These are phyloP conservation scores for Podospora fimiseda DNA, from an alignment of 495 filamentous ascomycete species.

Conservation along the genomic window DNA sequence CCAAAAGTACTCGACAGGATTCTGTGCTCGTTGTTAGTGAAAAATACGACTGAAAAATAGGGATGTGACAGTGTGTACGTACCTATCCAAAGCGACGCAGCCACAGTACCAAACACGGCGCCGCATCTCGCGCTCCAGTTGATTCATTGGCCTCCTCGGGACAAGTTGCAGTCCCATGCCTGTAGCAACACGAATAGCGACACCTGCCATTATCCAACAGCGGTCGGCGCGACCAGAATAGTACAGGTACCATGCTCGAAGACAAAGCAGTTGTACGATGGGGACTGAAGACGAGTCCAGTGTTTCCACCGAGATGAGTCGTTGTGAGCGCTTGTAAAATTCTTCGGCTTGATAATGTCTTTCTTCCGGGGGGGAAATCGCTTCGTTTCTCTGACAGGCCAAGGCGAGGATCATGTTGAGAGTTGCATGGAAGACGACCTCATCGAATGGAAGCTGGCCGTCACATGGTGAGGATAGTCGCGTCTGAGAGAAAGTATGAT, in stretches of 20 bases:
- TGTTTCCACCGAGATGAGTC: slow-evolving; percentile 28
- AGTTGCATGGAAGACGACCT: slow-evolving; percentile 27
- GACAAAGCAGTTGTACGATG: slow-evolving; percentile 34
- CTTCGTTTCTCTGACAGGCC: slow-evolving; percentile 30
- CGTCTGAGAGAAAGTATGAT: slow-evolving; percentile 25
- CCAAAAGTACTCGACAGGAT: slow-evolving; percentile 31
- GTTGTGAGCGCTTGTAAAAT: slow-evolving; percentile 32
- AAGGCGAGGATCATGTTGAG: slow-evolving; percentile 37
- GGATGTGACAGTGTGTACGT: not conserved
- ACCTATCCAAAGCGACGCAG: slow-evolving; percentile 37
- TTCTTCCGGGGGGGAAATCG: slow-evolving; percentile 13
- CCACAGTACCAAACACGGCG: slow-evolving; percentile 34
- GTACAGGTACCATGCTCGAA: slow-evolving; percentile 36
- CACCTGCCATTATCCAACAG: slow-evolving; percentile 38
- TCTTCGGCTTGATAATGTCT: slow-evolving; percentile 21
- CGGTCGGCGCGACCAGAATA: slow-evolving; percentile 30
- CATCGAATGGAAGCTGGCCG: slow-evolving; percentile 2
- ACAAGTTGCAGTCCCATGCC: slow-evolving; percentile 30
- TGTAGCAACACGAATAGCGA: slow-evolving; percentile 33
- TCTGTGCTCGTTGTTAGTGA: slow-evolving; percentile 13
- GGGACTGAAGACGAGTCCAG: slow-evolving; percentile 26
- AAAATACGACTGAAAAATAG: not conserved
- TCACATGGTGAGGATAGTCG: not conserved
- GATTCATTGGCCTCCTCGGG: slow-evolving; percentile 10
- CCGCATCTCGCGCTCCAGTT: slow-evolving; percentile 31